Evolutionary conservation across 2,329 filamentous ascomycete species (phyloP), one percentile per base, ranked within the genome.

Genomic region (Beauveria asiatica): DNA sequence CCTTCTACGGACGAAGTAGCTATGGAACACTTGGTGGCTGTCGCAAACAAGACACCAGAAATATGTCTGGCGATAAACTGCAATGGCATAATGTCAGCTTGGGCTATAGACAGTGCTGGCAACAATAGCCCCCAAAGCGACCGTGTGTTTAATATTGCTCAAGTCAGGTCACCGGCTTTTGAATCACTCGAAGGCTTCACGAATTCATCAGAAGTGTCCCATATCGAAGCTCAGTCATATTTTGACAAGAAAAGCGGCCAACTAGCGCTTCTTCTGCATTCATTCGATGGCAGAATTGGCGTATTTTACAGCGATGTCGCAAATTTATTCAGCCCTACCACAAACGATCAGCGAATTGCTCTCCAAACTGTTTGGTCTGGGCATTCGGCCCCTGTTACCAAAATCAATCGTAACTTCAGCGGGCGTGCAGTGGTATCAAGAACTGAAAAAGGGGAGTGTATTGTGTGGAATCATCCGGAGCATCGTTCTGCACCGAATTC

Each of bases 91-190:
- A 90, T 97, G 88, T 92, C 90, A 45, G 91, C 90, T 0, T 97
- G 93, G 90, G 93, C 91, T 0, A 75, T 99, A 60, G 92, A 97
- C 71, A 92, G 93, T 68, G 83, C 96, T 21, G 87, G 88, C 41
- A 86, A 83, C 66, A 90, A 87, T 68, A 77, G 80, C 37, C 84
- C 83, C 65, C 83, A 83, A 62, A 79, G 82, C 4, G 80, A 84
- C 30, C 85, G 86, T 63, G 83, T 93, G n/a, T 95, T 94, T 76
- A 94, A 91, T 68, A 86, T 97, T 65, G 85, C 90, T 1, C 89
- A 95, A 68, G 83, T 92, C 27, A 84, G 89, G 67, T 81, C 80
- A 1, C 69, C 74, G 19, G 75, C 80, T 58, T 75, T 86, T 42
- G 75, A 79, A 42, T 78, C 79, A 49, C 64, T 81, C n/a, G 70